A percentile compares a stretch with the other conserved stretches of the same genome.
Conservation (phyloP, 2,329 filamentous ascomycete genomes). For the Ophiostoma sp. region DNA sequence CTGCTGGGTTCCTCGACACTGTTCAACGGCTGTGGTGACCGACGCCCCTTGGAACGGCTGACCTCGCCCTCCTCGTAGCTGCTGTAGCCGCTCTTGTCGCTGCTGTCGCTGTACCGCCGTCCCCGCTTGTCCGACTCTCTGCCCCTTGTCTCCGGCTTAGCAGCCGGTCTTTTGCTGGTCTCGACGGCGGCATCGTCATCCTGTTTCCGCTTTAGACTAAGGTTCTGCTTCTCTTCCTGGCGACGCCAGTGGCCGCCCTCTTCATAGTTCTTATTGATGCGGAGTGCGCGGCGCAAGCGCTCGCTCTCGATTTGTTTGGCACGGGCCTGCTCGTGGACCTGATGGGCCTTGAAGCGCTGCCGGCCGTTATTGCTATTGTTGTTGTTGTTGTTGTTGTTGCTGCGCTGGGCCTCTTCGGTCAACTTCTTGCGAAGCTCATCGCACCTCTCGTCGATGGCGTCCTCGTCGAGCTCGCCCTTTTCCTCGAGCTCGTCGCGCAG, state of each 20-base stretch:
- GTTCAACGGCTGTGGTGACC: constrained; percentile 12
- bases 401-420: constrained; percentile 40
- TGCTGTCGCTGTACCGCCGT: constrained; percentile 15
- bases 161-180: not conserved
- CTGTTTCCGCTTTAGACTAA: constrained; percentile 42
- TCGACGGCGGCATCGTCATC: constrained; percentile 23
- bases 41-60: not conserved
- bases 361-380: constrained; percentile 34
- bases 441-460: constrained; percentile 79
- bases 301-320: constrained; percentile 97
- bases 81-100: constrained; percentile 8
- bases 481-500: constrained; percentile 88
- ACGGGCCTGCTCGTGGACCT: constrained; percentile 92
- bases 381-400: constrained; percentile 34
- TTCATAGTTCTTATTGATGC: constrained; percentile 79
- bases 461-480: constrained; percentile 75
- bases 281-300: constrained; percentile 75
- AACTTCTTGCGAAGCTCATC: constrained; percentile 62
- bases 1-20: constrained; percentile 14
- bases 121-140: constrained; percentile 10
- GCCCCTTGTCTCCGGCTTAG: not conserved
- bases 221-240: constrained; percentile 61
- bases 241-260: constrained; percentile 81
- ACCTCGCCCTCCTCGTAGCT: constrained; percentile 19
- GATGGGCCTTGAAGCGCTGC: constrained; percentile 74